Conservation (phyloP, 352 stramenopile species). For the Paralagenidium karlingii region DNA sequence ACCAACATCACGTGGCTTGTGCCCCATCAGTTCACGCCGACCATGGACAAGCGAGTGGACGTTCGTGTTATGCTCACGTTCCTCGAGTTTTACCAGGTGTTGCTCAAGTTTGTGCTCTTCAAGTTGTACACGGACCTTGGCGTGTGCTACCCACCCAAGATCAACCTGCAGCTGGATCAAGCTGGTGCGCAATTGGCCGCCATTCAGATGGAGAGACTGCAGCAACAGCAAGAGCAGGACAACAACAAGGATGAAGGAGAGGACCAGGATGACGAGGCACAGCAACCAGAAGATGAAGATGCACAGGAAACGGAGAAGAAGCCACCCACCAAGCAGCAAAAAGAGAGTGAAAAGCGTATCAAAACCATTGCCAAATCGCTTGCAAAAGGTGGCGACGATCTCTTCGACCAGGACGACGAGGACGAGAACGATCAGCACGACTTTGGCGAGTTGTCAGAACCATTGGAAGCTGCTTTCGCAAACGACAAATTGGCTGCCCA, state of each 20-base stretch:
- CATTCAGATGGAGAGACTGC: constrained; percentile 46
- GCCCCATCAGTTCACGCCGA: constrained; percentile 97
- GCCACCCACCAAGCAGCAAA: constrained; percentile 55
- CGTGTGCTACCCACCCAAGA: constrained; percentile 90
- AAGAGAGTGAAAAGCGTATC: constrained; percentile 81
- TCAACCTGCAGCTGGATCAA: constrained; percentile 73
- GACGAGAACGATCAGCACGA: constrained; percentile 44
- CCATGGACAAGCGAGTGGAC: constrained; percentile 95
- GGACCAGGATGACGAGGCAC: constrained; percentile 12
- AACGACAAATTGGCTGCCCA: constrained; percentile 68
- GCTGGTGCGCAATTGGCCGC: constrained; percentile 56
- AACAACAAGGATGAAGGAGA: constrained; percentile 15
- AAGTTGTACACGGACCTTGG: constrained; percentile 95
- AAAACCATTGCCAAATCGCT: constrained; percentile 43
- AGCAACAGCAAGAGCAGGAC: constrained; percentile 17
- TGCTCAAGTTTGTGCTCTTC: constrained; percentile 98
- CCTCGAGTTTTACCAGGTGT: constrained; percentile 98
- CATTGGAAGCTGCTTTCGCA: constrained; percentile 82
- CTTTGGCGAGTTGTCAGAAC: constrained; percentile 83
- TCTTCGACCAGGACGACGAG: constrained; percentile 67
- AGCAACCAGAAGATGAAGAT: constrained; percentile 8
- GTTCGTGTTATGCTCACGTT: constrained; percentile 99
- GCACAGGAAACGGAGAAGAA: constrained; percentile 9
- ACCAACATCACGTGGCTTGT: constrained; percentile 96
- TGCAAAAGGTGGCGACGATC: constrained; percentile 22